Evolutionary conservation across 768 basidiomycete species (phyloP).

Genomic region (Clitopilus passeckerianus): DNA sequence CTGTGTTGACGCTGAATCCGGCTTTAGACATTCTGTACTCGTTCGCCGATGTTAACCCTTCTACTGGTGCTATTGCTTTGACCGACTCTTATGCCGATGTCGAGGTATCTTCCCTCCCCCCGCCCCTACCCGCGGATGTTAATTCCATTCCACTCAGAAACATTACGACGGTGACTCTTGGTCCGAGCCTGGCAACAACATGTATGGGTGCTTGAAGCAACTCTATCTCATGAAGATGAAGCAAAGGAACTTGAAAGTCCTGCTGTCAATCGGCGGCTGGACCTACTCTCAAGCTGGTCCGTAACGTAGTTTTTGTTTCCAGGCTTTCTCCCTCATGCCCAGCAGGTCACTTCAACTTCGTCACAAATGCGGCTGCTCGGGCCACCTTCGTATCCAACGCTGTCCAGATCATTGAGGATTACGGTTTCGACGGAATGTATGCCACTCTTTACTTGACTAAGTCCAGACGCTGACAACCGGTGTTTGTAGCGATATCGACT

Average conservation of each 20-base stretch:
- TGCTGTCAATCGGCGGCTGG: slow-evolving; percentile 57
- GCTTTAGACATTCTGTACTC: slow-evolving; percentile 67
- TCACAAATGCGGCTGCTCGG: slow-evolving; percentile 44
- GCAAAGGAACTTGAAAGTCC: slow-evolving; percentile 48
- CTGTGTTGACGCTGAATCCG: neutral
- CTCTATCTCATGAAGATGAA: slow-evolving; percentile 56
- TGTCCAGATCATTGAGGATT: slow-evolving; percentile 63
- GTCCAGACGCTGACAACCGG: neutral
- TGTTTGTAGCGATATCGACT: slow-evolving; percentile 59
- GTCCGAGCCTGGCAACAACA: slow-evolving; percentile 70
- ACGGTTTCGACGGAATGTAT: slow-evolving; percentile 78
- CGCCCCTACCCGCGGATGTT: neutral
- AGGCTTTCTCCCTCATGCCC: neutral
- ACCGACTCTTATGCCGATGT: slow-evolving; percentile 76
- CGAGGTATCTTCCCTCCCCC: slow-evolving; percentile 32
- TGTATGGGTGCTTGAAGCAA: slow-evolving; percentile 82
- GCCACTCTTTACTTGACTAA: slow-evolving; percentile 10
- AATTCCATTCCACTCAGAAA: slow-evolving; percentile 40
- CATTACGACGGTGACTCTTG: slow-evolving; percentile 69
- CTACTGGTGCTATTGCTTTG: slow-evolving; percentile 56
- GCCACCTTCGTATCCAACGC: slow-evolving; percentile 57
- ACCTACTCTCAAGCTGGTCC: slow-evolving; percentile 61
- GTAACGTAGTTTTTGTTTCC: neutral
- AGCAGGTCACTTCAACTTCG: slow-evolving; percentile 61
- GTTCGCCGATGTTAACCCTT: slow-evolving; percentile 68